phyloP scores from a whole-genome alignment of 2,329 filamentous ascomycete genomes.

The Stagonosporopsis vannaccii region DNA sequence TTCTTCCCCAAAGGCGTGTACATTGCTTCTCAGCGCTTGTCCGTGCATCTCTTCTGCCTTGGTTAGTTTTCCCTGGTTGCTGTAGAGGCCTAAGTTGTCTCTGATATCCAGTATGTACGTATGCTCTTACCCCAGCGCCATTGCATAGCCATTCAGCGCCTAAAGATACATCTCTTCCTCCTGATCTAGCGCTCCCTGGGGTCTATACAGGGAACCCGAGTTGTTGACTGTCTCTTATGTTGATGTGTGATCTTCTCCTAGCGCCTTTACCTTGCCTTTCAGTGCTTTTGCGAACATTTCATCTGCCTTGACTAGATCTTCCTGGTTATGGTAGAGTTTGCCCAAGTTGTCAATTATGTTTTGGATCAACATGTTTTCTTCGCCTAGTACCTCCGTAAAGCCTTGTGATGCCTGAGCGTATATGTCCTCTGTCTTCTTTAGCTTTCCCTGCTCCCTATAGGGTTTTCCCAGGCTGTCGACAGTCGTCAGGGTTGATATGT shows the following conservation, averaged over 20 bases:
- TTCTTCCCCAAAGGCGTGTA: not conserved
- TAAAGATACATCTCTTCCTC: not conserved
- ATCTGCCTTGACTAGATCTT: not conserved
- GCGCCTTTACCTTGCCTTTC: not conserved
- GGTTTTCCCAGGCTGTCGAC: not conserved
- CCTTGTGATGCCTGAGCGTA: not conserved
- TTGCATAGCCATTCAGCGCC: not conserved
- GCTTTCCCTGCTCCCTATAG: not conserved
- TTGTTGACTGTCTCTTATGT: not conserved
- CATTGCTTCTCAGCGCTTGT: too few species aligned
- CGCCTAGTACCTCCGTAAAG: not conserved
- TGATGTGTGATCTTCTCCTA: not conserved
- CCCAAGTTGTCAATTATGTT: not conserved
- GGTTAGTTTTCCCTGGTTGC: not conserved
- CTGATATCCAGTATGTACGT: not conserved
- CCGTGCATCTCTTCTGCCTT: not conserved
- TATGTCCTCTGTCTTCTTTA: not conserved
- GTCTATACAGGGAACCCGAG: not conserved
- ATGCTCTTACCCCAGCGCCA: not conserved
- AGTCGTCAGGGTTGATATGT: conserved; percentile 14
- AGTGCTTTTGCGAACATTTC: not conserved
- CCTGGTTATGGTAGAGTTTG: not conserved
- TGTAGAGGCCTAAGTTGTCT: not conserved
- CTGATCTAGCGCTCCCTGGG: not conserved
- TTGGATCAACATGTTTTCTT: not conserved